Base-by-base conservation (phyloP, 169 alveolate genomes). In the Cryptosporidium ryanae region DNA sequence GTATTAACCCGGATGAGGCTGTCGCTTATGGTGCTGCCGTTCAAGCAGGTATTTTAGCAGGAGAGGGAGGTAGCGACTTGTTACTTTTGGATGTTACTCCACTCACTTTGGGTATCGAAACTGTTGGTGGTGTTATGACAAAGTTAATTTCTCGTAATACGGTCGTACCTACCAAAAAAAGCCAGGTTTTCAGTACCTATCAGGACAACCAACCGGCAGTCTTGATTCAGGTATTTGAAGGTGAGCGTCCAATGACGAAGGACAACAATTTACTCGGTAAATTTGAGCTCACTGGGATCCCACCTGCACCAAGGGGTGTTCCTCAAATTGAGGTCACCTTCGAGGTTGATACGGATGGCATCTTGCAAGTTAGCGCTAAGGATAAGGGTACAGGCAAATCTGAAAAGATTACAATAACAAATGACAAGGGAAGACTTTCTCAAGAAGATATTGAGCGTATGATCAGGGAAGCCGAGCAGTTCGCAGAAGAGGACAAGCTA, bases 21-120 rank as follows among this genome's bases (percentile, higher is more conserved):
- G 98, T 97, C 29, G 98, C 98, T 6, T 97, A 95, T 91, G 99
- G 99, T 70, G 99, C 99, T 23, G 98, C 99, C 0, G 96, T 96
- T 71, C 98, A 96, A 91, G 99, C 98, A 1, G 99, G 99, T 81
- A 96, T 95, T 54, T 90, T 94, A 38, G 94, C 95, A 23, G 98
- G 97, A 3, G 98, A 95, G 65, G 97, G 96, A 27, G 94, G 97
- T 64, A 94, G 94, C 57, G 98, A 94, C 65, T 65, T 97, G 64
- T 92, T 97, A 34, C 83, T 97, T 64, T 93, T 97, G 94, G 99
- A 98, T 84, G 98, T 95, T 46, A 94, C 98, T 3, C 98, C 99
- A n/a, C 92, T 96, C 52, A 95, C 99, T 27, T 92, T 96, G 76
- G 99, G 99, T 82, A 97, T 97, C 76, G 99, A 96, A 94, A 96